A percentile compares a stretch with the other conserved stretches of the same genome.
phyloP scores from a whole-genome alignment of 768 basidiomycete genomes.

The Tricholoma sp. region DNA sequence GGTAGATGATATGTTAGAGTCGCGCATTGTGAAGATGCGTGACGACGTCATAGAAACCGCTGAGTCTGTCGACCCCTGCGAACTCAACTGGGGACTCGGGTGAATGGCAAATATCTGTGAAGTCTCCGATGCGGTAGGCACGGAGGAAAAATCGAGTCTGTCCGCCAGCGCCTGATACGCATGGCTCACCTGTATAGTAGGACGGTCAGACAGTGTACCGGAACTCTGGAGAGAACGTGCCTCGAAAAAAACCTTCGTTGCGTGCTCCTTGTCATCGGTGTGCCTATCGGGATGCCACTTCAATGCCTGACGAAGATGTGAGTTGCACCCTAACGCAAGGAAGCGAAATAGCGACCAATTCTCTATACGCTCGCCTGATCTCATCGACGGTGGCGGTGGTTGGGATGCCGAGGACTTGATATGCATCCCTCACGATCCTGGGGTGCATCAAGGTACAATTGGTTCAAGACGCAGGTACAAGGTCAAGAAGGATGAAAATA shows the following conservation, averaged over 20 bases:
- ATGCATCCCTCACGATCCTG: conserved; percentile 1
- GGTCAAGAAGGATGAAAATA: neutral
- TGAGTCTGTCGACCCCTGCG: conserved; percentile 17
- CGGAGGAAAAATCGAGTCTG: conserved; percentile 22
- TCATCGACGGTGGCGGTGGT: conserved; percentile 5
- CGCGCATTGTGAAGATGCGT: conserved; percentile 20
- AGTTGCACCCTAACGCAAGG: conserved; percentile 14
- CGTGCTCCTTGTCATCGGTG: conserved; percentile 43
- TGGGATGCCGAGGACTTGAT: neutral
- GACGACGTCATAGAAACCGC: conserved; percentile 23
- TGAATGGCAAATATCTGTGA: conserved; percentile 2
- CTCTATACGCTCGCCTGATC: conserved; percentile 50
- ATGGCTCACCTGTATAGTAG: conserved; percentile 38
- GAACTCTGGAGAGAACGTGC: conserved; percentile 27
- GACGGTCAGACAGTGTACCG: conserved; percentile 2
- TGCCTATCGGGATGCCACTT: conserved; percentile 70
- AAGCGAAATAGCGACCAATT: conserved; percentile 38
- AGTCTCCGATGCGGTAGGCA: conserved; percentile 5
- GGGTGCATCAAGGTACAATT: neutral
- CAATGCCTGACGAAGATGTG: conserved; percentile 37
- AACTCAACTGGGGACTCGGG: conserved; percentile 14
- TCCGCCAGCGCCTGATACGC: conserved; percentile 54
- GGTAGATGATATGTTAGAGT: conserved; percentile 15
- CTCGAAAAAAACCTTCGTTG: conserved; percentile 54
- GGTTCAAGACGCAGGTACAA: neutral